Evolutionary conservation across 768 basidiomycete genomes (phyloP).

Genomic region (Mycena sanguinolenta): DNA sequence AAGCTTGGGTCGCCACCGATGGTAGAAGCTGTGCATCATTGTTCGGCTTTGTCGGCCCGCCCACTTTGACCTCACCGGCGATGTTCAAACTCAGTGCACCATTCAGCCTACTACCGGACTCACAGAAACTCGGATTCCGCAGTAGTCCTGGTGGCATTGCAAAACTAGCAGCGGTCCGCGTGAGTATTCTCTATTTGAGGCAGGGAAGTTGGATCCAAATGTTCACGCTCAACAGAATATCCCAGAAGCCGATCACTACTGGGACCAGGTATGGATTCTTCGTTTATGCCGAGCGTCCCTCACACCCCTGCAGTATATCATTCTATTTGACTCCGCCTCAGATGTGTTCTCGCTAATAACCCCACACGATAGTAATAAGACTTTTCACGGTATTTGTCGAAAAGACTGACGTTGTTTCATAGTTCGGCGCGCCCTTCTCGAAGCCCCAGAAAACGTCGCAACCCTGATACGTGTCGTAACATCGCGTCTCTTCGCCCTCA

Average conservation of each 20-base stretch:
- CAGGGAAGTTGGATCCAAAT: neutral
- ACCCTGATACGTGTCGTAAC: constrained; percentile 83
- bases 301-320: constrained; percentile 69
- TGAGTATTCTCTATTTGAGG: constrained; percentile 53
- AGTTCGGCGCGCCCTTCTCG: constrained; percentile 87
- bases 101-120: constrained; percentile 85
- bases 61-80: neutral
- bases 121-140: constrained; percentile 91
- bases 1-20: too few species aligned
- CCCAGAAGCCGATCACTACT: constrained; percentile 81
- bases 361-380: constrained; percentile 77
- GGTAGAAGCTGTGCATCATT: neutral
- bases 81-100: constrained; percentile 72
- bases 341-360: constrained; percentile 93
- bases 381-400: constrained; percentile 10
- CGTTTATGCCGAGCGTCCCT: constrained; percentile 4
- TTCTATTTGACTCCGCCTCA: constrained; percentile 89
- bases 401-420: constrained; percentile 27
- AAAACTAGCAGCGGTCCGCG: constrained; percentile 79
- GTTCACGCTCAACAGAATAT: constrained; percentile 80
- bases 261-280: constrained; percentile 80
- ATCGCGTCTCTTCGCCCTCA: constrained; percentile 77
- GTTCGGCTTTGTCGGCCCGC: constrained; percentile 9
- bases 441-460: constrained; percentile 89
- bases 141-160: constrained; percentile 85